These are phyloP conservation scores for Naganishia sp. DNA, from an alignment of 1,284 basidiomycete species.

Conservation along the genomic window DNA sequence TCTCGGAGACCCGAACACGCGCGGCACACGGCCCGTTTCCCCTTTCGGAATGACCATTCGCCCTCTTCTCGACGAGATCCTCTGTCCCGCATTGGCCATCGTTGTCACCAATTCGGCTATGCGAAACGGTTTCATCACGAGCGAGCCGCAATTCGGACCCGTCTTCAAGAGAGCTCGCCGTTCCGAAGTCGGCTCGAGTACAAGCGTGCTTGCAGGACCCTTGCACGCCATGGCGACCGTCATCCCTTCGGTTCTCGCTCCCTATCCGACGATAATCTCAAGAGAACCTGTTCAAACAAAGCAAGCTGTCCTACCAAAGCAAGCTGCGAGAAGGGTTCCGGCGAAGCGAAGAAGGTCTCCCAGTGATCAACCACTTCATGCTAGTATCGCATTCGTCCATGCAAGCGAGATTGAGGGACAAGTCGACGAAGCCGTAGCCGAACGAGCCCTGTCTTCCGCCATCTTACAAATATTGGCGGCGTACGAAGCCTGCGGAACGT, in stretches of 20 bases:
- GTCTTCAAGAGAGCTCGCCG: neutral
- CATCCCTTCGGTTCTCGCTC: neutral
- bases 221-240: neutral
- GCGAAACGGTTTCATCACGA: neutral
- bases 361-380: too few relatives aligned
- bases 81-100: neutral
- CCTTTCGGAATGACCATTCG: neutral
- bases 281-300: too few relatives aligned
- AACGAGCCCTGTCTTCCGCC: neutral
- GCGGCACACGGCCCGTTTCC: neutral
- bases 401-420: neutral
- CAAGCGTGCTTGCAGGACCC: neutral
- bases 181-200: neutral
- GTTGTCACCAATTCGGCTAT: neutral
- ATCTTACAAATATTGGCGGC: neutral
- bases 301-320: too few relatives aligned
- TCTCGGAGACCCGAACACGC: neutral
- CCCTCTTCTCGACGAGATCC: neutral
- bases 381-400: neutral
- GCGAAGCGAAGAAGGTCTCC: too few relatives aligned
- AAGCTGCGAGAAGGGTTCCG: too few relatives aligned
- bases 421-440: neutral
- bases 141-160: neutral
- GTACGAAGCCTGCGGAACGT: slow-evolving; percentile 4
- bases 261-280: too few relatives aligned